phyloP scores from a whole-genome alignment of 2,329 filamentous ascomycete genomes.

The Exophiala bonariae region DNA sequence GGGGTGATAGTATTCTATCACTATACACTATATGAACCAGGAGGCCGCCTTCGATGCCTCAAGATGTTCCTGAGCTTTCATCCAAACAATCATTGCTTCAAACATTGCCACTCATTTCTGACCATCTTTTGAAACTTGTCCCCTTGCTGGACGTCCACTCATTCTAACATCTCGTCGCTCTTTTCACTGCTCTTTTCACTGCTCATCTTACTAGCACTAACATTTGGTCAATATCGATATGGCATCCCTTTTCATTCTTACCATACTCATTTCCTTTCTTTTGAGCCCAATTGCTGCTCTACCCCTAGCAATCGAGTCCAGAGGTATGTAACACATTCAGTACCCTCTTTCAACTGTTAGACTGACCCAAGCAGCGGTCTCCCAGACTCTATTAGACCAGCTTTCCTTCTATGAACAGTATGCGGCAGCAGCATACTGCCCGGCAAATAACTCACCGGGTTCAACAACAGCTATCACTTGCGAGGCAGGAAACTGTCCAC shows the following conservation, averaged over 20 bases:
- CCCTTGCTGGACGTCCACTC: not conserved
- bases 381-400: conserved; percentile 39
- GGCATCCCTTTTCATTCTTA: not conserved
- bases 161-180: not conserved
- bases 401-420: conserved; percentile 53
- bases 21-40: too few relatives aligned
- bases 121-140: not conserved
- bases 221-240: not conserved
- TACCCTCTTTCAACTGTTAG: too few relatives aligned
- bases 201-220: too few relatives aligned
- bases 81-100: too few relatives aligned
- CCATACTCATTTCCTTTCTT: not conserved
- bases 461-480: conserved; percentile 46
- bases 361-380: conserved; percentile 35
- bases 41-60: too few relatives aligned
- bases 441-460: conserved; percentile 46
- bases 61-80: too few relatives aligned
- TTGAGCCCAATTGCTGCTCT: not conserved
- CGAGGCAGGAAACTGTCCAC: conserved; percentile 46
- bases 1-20: too few relatives aligned
- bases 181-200: too few relatives aligned
- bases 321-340: not conserved
- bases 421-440: conserved; percentile 55
- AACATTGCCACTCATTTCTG: not conserved
- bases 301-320: not conserved